Base-by-base conservation (phyloP, 257 asterid species). In the Solanum neorickii region DNA sequence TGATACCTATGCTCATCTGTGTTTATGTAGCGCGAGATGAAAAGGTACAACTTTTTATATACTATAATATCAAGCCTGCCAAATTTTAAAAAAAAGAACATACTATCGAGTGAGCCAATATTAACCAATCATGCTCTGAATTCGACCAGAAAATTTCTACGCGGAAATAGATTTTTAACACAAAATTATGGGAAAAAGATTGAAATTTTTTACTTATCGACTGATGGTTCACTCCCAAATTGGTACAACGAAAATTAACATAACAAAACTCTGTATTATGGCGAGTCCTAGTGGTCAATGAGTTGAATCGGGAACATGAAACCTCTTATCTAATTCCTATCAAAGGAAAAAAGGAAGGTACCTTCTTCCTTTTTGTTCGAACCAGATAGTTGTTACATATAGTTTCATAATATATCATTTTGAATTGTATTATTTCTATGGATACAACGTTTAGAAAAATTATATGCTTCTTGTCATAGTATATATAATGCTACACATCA, bases 1-100 rank as follows among this genome's bases (percentile, higher is more conserved):
- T 90, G 39, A 91, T 85, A 84, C 87, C 87, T 75, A 73, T 31
- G 86, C 89, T 85, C 87, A 88, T 46, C 89, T 88, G 89, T 84
- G 33, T 18, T 77, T 76, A 77, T 15, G 60, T 77, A 42, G 39
- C 31, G 59, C 15, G 37, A 41, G 15, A 77, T 42, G 83, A 42
- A 77, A 77, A 42, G 12, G 83, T 42, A n/a, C 3, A 42, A n/a
- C 12, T 14, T 42, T 41, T 42, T 42, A 76, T 42, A 42, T 41
- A 12, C 83, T n/a, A 76, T 42, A 42, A 42, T 7, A n/a, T 76
- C 18, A 42, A 42, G 35, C n/a, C 83, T 76, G 83, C 60, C 60
- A 42, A 76, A 42, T 2, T 70, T 42, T 2, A 2, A 29, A 29
- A 1, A 42, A 3, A 42, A 42, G 20, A n/a, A 20, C n/a, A 77